Evolutionary conservation across 805 yeast species (phyloP).

Genomic region (Barnettozyma californica): DNA sequence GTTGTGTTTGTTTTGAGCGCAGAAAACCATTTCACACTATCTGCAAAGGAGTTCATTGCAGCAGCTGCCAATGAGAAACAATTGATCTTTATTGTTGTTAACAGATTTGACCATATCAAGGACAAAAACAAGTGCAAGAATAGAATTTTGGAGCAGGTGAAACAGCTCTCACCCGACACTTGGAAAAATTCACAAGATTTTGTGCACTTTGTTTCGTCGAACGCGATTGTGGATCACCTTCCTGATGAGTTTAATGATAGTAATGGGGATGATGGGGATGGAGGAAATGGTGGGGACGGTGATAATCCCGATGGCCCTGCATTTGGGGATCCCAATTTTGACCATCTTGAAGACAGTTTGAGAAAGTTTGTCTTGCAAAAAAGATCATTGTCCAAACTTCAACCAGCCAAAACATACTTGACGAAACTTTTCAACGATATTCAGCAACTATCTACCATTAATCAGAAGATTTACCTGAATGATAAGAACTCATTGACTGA

Average conservation of each 20-base stretch:
- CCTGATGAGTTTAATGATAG: slow-evolving; percentile 34
- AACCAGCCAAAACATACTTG: slow-evolving; percentile 90
- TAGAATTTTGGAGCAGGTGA: slow-evolving; percentile 79
- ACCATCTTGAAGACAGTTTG: slow-evolving; percentile 75
- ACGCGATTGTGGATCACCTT: slow-evolving; percentile 34
- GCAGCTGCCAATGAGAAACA: slow-evolving; percentile 89
- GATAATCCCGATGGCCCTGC: slow-evolving; percentile 27
- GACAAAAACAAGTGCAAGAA: slow-evolving; percentile 76
- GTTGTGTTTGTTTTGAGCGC: slow-evolving; percentile 96
- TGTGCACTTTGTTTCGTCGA: slow-evolving; percentile 85
- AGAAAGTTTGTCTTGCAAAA: slow-evolving; percentile 85
- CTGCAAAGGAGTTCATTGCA: slow-evolving; percentile 90
- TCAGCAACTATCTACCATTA: slow-evolving; percentile 52
- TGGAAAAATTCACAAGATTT: slow-evolving; percentile 84
- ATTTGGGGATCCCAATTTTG: slow-evolving; percentile 57
- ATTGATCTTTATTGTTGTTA: slow-evolving; percentile 89
- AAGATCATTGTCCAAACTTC: slow-evolving; percentile 78
- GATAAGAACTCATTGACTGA: slow-evolving; percentile 43
- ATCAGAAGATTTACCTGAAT: slow-evolving; percentile 46
- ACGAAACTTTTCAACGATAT: slow-evolving; percentile 66
- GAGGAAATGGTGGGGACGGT: slow-evolving; percentile 28
- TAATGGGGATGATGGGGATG: slow-evolving; percentile 35
- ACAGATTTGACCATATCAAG: slow-evolving; percentile 80
- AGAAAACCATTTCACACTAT: slow-evolving; percentile 89
- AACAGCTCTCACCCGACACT: slow-evolving; percentile 83